Base-by-base conservation (phyloP, 495 filamentous ascomycete genomes). In the Letharia lupina region DNA sequence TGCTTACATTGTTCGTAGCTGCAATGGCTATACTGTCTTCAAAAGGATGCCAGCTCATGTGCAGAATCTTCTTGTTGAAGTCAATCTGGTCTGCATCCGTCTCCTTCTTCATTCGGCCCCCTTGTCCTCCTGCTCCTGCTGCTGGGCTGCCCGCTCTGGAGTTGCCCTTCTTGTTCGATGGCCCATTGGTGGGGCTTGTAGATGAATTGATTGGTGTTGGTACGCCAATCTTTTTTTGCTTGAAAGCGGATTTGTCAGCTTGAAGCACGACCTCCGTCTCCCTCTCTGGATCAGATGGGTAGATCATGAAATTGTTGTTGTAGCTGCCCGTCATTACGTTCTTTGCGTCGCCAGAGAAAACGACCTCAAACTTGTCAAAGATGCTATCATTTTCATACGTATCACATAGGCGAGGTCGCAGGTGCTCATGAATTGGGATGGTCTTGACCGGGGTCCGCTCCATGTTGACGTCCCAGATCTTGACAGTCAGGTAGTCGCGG, bases 251-350 rank as follows among this genome's bases (percentile, higher is more conserved):
- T 78, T 98, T 98, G 77, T 98, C 94, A 31, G 94, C 94, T 77
- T 98, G 94, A 65, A 98, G 78, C 57, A 98, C 94, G 56, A 98
- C 91, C 77, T 98, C 94, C 9, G 93, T 93, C 73, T 98, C 95
- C 78, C 93, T 93, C 68, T 91, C 88, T 9, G 91, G 90, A 70
- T 97, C 93, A 42, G 93, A 94, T 1, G 94, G 94, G 77, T 98
- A 98, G 71, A 98, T 98, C 94, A 98, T 98, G 82, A 98, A 98
- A 79, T 98, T 98, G 79, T 98, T 98, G 84, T 98, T 98, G 82
- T 98, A 98, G 75, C 91, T 96, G 70, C 94, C 94, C 9, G 94
- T 98, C 94, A 98, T 98, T 66, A 98, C 94, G 72, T 98, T 97
- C 81, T 95, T 93, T 12, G 91, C 91, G 76, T 98, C 94, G 20